Evolutionary conservation across 208 protist genomes (phyloP), one percentile per base, ranked within the genome.

Genomic region (Wallacemonas sp.): DNA sequence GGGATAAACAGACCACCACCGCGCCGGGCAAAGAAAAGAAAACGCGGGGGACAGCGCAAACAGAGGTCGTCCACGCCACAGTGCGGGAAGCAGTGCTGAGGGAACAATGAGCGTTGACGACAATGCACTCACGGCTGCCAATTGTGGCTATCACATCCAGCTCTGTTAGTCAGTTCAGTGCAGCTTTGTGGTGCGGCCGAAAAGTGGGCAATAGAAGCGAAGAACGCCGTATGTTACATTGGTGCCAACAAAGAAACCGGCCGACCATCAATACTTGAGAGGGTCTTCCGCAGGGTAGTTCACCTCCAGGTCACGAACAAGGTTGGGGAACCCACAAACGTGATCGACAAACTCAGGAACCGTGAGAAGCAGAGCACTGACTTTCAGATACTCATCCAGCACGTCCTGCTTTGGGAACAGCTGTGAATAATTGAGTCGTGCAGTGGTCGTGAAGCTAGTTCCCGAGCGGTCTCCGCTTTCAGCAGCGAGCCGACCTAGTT

Each of bases 271-370:
- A 66, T 83, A 89, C 17, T 86, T 92, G 42, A 95, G 62, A 13
- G 86, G 85, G 64, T 92, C 79, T 38, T 83, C 84, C 32, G 73
- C 68, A 21, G 89, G 89, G 60, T 93, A 85, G 52, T 76, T 81
- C 13, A 93, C 69, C 71, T 95, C 89, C 22, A 74, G 38, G 46
- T 88, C 79, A 33, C 83, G 81, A 5, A 63, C 67, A n/a, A 88
- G 46, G 34, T 83, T 57, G 8, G 83, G 83, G 45, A 85, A 74
- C 19, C 58, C 61, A 54, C 73, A 81, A 59, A 89, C 91, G 44
- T 79, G 71, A 10, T 76, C 60, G 22, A 82, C 59, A 65, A 86
- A 95, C 55, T 95, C 86, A 13, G 50, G 34, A 1, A 92, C 55
- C 0, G 82, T 87, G 6, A 95, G 78, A 69, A 81, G 91, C 29